Evolutionary conservation across 441 rosid species (phyloP).

Genomic region (Viola pubescens): DNA sequence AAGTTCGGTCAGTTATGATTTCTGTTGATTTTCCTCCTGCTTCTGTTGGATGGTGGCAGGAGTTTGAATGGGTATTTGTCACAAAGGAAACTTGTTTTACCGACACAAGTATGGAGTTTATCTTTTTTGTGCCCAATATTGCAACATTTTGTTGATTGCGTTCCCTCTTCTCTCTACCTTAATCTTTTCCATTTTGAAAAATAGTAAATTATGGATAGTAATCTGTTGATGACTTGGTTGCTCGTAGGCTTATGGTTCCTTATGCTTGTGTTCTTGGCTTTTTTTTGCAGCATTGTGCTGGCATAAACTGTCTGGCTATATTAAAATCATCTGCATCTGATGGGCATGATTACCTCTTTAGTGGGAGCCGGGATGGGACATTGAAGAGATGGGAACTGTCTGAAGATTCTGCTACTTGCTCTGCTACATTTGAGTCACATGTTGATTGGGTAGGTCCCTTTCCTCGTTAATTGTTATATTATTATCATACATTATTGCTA

Average conservation of each 20-base stretch:
- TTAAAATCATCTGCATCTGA: constrained; percentile 48
- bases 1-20: too few species aligned
- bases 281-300: constrained; percentile 88
- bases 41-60: too few species aligned
- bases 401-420: constrained; percentile 63
- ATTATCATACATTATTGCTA: constrained; percentile 14
- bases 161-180: too few species aligned
- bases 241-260: constrained; percentile 6
- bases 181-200: too few species aligned
- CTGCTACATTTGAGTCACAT: constrained; percentile 97
- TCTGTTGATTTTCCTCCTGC: too few species aligned
- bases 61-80: too few species aligned
- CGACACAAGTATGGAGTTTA: too few species aligned
- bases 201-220: too few species aligned
- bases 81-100: too few species aligned
- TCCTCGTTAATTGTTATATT: constrained; percentile 8
- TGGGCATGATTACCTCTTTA: constrained; percentile 59
- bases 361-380: constrained; percentile 99
- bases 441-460: constrained; percentile 83
- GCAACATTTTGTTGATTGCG: too few species aligned
- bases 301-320: constrained; percentile 80
- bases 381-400: constrained; percentile 88
- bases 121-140: too few species aligned
- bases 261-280: constrained; percentile 6
- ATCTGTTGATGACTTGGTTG: not conserved